phyloP scores from a whole-genome alignment of 805 yeast genomes.

The Saccharomycopsis guyanensis region DNA sequence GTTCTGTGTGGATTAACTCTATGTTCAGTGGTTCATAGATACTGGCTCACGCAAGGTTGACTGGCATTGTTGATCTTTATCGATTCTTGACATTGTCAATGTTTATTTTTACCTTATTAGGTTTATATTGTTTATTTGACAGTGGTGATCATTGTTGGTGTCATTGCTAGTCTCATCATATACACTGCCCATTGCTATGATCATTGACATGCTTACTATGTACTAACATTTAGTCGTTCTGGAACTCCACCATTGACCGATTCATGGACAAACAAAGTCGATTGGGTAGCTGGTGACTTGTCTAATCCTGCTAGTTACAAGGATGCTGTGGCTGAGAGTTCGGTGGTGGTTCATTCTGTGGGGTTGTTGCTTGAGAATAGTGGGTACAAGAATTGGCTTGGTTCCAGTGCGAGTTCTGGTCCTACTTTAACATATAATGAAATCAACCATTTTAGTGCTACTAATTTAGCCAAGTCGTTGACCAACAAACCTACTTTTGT shows the following conservation, averaged over 20 bases:
- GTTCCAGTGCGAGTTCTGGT: conserved; percentile 54
- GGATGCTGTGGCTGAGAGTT: conserved; percentile 34
- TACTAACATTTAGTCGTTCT: conserved; percentile 43
- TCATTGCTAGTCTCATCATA: too few species aligned
- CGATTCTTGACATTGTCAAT: too few species aligned
- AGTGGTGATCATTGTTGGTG: too few species aligned
- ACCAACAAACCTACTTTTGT: conserved; percentile 43
- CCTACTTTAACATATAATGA: conserved; percentile 41
- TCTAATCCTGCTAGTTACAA: conserved; percentile 52
- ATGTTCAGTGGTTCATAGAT: conserved; percentile 12
- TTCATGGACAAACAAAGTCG: conserved; percentile 49
- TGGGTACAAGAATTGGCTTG: conserved; percentile 51
- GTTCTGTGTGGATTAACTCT: background rate
- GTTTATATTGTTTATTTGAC: too few species aligned
- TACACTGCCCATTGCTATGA: too few species aligned
- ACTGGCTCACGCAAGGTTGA: too few species aligned
- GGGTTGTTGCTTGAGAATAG: conserved; percentile 70
- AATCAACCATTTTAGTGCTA: conserved; percentile 63
- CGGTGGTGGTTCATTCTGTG: conserved; percentile 74
- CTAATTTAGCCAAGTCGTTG: conserved; percentile 51
- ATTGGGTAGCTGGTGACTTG: conserved; percentile 63
- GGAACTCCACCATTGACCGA: conserved; percentile 42
- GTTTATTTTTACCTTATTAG: too few species aligned
- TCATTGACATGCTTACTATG: too few species aligned
- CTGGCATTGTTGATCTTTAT: too few species aligned